Evolutionary conservation across 495 filamentous ascomycete species (phyloP).

Genomic region (Chaetomium tenue): DNA sequence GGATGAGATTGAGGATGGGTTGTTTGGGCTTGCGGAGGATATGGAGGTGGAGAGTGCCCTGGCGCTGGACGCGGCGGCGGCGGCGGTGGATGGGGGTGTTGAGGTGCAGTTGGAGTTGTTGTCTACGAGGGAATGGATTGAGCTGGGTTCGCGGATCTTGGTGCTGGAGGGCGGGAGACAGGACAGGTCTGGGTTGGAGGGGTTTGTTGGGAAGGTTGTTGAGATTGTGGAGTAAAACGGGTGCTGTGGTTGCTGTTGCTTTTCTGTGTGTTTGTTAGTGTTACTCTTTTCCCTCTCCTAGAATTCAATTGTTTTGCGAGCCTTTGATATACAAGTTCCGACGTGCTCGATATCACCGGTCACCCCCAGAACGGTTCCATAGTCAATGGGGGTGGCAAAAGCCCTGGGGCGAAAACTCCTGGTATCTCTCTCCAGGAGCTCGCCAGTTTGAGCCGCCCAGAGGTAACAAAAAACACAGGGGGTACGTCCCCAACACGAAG

Average conservation of each 20-base stretch:
- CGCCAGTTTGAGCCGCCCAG: no score
- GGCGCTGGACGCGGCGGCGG: conserved; percentile 35
- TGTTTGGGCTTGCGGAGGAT: conserved; percentile 65
- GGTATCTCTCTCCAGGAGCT: background rate
- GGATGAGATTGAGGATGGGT: conserved; percentile 55
- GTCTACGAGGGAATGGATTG: conserved; percentile 78
- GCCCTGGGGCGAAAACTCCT: background rate
- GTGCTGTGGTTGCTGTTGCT: conserved; percentile 1
- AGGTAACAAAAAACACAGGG: no score
- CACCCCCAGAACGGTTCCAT: background rate
- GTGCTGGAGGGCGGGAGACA: conserved; percentile 59
- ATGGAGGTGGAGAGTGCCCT: conserved; percentile 39
- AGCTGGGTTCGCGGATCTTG: conserved; percentile 73
- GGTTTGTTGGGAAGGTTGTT: conserved; percentile 61
- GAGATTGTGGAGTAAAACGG: conserved; percentile 50
- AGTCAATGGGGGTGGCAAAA: background rate
- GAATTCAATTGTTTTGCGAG: background rate
- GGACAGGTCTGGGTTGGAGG: conserved; percentile 62
- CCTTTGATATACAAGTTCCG: background rate
- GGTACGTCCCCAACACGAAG: no score
- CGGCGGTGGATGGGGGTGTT: conserved; percentile 43
- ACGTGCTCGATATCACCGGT: background rate
- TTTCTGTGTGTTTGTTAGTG: background rate
- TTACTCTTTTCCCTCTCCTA: background rate
- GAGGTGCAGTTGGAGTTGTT: conserved; percentile 75